These are phyloP conservation scores for Gnomoniopsis sp. DNA, from an alignment of 2,329 filamentous ascomycete genomes.

Conservation along the genomic window DNA sequence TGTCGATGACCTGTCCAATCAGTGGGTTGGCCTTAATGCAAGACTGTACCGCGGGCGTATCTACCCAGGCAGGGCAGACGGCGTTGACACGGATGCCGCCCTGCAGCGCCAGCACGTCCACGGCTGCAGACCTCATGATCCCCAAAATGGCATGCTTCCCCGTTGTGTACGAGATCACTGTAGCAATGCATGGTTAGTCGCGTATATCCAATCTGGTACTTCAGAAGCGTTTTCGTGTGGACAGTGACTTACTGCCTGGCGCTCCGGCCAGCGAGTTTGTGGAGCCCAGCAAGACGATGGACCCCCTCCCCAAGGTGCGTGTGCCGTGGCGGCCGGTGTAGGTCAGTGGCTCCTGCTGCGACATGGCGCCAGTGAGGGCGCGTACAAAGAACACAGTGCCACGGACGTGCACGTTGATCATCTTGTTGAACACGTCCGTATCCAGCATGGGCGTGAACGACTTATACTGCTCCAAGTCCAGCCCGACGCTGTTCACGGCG, in stretches of 20 bases:
- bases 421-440: background rate
- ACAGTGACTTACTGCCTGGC: too few species aligned
- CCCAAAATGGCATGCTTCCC: background rate
- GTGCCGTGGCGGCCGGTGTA: background rate
- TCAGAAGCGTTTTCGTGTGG: too few species aligned
- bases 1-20: constrained; percentile 15
- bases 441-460: background rate
- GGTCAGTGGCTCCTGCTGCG: background rate
- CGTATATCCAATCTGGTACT: too few species aligned
- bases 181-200: too few species aligned
- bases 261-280: background rate
- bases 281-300: constrained; percentile 1
- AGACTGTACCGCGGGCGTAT: constrained; percentile 27
- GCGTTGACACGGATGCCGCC: constrained; percentile 29
- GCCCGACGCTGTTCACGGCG: constrained; percentile 10
- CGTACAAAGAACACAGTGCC: background rate
- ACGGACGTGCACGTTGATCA: background rate
- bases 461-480: background rate
- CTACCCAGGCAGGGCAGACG: constrained; percentile 29
- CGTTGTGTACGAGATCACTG: background rate
- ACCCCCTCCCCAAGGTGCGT: background rate
- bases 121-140: background rate
- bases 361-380: background rate
- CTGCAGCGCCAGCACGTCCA: constrained; percentile 22
- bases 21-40: constrained; percentile 15